Evolutionary conservation across 805 yeast species (phyloP), one percentile per base, ranked within the genome.

Genomic region (Dipodascus geniculatus): DNA sequence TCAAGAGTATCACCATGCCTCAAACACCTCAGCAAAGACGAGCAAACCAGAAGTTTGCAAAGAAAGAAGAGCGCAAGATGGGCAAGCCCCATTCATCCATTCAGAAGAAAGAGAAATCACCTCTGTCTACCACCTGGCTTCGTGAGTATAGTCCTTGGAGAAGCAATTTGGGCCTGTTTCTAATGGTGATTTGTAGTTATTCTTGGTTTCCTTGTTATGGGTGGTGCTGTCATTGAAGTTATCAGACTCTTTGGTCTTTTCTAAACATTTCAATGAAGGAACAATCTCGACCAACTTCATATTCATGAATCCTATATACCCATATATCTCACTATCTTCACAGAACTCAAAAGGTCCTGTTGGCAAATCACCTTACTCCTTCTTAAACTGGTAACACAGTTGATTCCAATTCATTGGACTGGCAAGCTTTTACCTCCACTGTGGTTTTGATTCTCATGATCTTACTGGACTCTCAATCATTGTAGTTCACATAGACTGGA

Each of bases 11-110:
- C 20, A 38, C 4, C 4, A 38, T 38, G 55, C 60, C 61, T 31
- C 96, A 89, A 75, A 85, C 96, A 22, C 90, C 93, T 55, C 82
- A 78, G 63, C 96, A 90, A 72, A 83, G 90, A 71, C 74, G 79
- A 53, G 96, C 96, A n/a, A 90, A 90, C 69, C 79, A 78, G 63
- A 86, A 83, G 67, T 91, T 82, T 68, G 87, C 85, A 62, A 85
- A 83, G 69, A 77, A 74, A 61, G 81, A 83, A 59, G 85, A 81
- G 63, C 76, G 77, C 58, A 82, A 83, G 66, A 82, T 79, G 73
- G 96, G 96, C 54, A 83, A 83, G 71, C 79, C 83, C 50, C 81
- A 78, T 61, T 66, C 71, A 14, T 68, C 49, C 3, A 22, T 50
- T 19, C 51, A 52, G 17, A 53, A 60, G 48, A 63, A 57, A 59